Evolutionary conservation across 805 yeast genomes (phyloP).

Genomic region (Candida easanensis): DNA sequence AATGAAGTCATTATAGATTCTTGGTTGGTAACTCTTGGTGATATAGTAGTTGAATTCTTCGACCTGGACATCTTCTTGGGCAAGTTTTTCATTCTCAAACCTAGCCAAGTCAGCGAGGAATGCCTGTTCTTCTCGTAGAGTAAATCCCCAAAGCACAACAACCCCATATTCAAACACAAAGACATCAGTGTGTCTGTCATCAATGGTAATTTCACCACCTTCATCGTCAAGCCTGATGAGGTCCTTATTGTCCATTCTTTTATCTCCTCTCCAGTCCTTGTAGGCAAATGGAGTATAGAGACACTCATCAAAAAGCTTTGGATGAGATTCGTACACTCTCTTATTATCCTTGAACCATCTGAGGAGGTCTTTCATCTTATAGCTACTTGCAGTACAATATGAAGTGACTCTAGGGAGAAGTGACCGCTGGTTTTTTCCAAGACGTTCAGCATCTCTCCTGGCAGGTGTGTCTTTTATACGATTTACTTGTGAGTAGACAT

Average conservation of each 20-base stretch:
- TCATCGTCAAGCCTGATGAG: conserved; percentile 81
- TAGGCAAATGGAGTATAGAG: conserved; percentile 85
- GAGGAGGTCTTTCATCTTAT: conserved; percentile 80
- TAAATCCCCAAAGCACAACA: conserved; percentile 95
- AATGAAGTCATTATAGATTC: conserved; percentile 93
- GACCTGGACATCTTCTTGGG: conserved; percentile 86
- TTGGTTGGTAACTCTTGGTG: conserved; percentile 90
- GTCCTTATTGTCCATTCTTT: conserved; percentile 40
- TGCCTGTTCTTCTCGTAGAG: conserved; percentile 75
- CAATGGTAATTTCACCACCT: conserved; percentile 92
- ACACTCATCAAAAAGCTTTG: conserved; percentile 92
- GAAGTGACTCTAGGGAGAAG: conserved; percentile 92
- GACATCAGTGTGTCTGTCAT: conserved; percentile 71
- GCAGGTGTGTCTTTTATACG: conserved; percentile 86
- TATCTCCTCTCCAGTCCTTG: conserved; percentile 70
- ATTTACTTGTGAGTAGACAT: conserved; percentile 80
- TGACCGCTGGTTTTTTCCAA: conserved; percentile 75
- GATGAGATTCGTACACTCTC: conserved; percentile 70
- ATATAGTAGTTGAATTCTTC: conserved; percentile 96
- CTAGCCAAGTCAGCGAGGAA: conserved; percentile 82
- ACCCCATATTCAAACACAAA: conserved; percentile 96
- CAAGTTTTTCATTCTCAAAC: conserved; percentile 88
- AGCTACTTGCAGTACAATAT: conserved; percentile 92
- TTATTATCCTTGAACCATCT: conserved; percentile 83
- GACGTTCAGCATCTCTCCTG: conserved; percentile 86